Conservation (phyloP, 192 early-diverging fungal genomes). For the Linnemannia hyalina region DNA sequence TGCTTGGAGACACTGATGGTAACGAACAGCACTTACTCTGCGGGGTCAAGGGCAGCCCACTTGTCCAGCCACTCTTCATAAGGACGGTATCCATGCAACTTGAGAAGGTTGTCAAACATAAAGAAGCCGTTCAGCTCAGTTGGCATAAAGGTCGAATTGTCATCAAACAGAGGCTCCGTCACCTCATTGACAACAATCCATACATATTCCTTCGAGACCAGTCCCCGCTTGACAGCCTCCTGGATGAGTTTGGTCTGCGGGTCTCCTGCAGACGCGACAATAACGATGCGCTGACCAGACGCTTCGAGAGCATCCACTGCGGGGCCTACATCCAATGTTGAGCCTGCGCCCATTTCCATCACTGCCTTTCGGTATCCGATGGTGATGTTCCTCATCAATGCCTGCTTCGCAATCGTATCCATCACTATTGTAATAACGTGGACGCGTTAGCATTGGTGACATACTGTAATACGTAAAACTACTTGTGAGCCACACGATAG, state of each 20-base stretch:
- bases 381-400: constrained; percentile 40
- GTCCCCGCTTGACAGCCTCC: constrained; percentile 55
- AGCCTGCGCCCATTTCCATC: constrained; percentile 18
- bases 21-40: constrained; percentile 30
- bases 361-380: constrained; percentile 56
- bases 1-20: not conserved
- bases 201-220: constrained; percentile 52
- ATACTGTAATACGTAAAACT: not conserved
- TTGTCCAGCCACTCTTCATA: constrained; percentile 61
- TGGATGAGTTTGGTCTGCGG: constrained; percentile 50
- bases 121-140: constrained; percentile 60
- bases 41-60: constrained; percentile 57
- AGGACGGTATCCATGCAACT: constrained; percentile 58
- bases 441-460: not conserved
- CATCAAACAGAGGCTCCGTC: constrained; percentile 22
- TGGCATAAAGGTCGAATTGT: constrained; percentile 14
- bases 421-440: constrained; percentile 48
- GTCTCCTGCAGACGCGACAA: constrained; percentile 57
- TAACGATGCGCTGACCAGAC: constrained; percentile 57
- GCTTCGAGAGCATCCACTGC: constrained; percentile 39
- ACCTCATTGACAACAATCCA: constrained; percentile 62
- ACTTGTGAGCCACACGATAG: not conserved
- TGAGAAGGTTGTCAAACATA: constrained; percentile 62
- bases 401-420: constrained; percentile 50
- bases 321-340: constrained; percentile 33